Conservation (phyloP, 2,329 filamentous ascomycete species). For the Apiospora malaysiana region DNA sequence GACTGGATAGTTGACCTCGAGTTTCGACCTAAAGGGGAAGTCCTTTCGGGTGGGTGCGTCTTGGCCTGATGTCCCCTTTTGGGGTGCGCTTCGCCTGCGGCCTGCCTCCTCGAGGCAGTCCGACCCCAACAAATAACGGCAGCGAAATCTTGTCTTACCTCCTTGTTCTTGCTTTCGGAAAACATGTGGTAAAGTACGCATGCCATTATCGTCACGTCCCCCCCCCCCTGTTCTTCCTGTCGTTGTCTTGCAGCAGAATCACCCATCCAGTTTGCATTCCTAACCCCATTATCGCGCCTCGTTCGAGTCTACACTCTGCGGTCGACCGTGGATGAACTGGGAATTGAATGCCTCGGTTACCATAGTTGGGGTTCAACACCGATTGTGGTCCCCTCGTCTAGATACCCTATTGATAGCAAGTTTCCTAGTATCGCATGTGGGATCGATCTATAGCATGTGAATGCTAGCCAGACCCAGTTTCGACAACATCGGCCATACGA, state of each 20-base stretch:
- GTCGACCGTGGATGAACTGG: too few species aligned
- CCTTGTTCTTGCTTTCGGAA: neutral
- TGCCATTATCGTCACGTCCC: neutral
- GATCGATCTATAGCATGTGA: neutral
- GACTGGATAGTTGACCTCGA: neutral
- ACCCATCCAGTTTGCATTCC: neutral
- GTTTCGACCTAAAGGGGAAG: neutral
- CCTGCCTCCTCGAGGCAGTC: constrained; percentile 21
- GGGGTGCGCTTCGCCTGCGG: constrained; percentile 22
- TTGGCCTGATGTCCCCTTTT: neutral
- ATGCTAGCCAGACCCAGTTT: neutral
- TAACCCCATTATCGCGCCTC: neutral
- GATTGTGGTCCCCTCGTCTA: neutral
- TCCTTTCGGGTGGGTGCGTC: constrained; percentile 20
- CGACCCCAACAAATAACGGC: neutral
- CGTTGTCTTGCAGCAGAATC: neutral
- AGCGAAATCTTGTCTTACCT: neutral
- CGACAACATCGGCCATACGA: neutral
- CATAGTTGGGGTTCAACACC: neutral
- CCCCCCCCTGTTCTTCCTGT: neutral
- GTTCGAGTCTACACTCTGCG: neutral
- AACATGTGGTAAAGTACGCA: neutral
- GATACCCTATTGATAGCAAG: neutral
- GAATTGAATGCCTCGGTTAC: neutral
- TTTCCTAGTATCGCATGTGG: neutral